phyloP scores from a whole-genome alignment of 2,329 filamentous ascomycete species.

The Fusarium pininemorale region DNA sequence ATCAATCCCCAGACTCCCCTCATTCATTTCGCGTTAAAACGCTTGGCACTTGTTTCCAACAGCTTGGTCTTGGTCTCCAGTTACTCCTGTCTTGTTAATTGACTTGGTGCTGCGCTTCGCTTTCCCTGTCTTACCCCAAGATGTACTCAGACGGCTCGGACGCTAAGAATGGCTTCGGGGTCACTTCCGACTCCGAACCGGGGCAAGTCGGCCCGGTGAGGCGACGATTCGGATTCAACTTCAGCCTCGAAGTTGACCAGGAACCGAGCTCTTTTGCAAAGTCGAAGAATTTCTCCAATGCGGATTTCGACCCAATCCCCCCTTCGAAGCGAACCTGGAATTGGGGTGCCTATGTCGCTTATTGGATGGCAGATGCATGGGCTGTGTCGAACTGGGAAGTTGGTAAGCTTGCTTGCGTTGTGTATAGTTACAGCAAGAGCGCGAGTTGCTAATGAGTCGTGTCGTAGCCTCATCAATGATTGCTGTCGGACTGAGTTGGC shows the following conservation, averaged over 20 bases:
- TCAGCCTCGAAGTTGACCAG: constrained; percentile 3
- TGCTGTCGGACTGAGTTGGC: constrained; percentile 8
- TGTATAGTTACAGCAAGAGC: not conserved
- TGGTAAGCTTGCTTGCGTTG: not conserved
- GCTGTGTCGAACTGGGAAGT: constrained; percentile 13
- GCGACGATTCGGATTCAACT: constrained; percentile 2
- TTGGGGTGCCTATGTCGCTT: constrained; percentile 5
- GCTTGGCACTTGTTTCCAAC: not conserved
- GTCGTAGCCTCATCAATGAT: not conserved
- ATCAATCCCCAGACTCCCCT: not conserved
- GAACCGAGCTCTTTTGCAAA: constrained; percentile 6
- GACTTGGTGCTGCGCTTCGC: not conserved
- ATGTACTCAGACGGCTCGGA: constrained; percentile 7
- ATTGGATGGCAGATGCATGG: constrained; percentile 15
- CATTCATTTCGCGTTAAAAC: not conserved
- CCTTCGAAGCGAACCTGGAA: constrained; percentile 9
- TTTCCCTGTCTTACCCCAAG: not conserved
- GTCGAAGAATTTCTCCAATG: not conserved
- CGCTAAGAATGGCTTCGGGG: not conserved
- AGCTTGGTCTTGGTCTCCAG: not conserved
- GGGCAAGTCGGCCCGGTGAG: not conserved
- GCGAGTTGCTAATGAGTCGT: not conserved
- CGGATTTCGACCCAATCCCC: constrained; percentile 1
- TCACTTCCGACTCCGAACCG: not conserved
- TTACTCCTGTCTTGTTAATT: not conserved